A percentile compares a stretch with the other conserved stretches of the same genome.
phyloP scores from a whole-genome alignment of 1,139 yeast species.

The Scheffersomyces insectosa region DNA sequence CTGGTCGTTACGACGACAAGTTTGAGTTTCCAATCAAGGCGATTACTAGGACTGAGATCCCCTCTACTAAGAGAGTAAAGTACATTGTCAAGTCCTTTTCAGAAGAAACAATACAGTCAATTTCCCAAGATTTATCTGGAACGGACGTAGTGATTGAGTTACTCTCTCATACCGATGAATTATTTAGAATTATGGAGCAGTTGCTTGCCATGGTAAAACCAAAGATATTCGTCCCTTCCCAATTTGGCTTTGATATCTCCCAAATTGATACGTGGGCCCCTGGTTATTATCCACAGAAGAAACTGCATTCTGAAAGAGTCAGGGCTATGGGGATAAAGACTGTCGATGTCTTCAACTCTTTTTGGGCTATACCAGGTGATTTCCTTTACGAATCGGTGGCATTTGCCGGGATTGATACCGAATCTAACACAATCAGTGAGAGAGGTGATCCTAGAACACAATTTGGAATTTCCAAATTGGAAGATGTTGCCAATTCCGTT shows the following conservation, averaged over 20 bases:
- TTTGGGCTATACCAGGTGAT: conserved; percentile 43
- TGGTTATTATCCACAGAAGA: conserved; percentile 35
- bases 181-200: conserved; percentile 37
- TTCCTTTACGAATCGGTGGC: conserved; percentile 32
- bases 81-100: conserved; percentile 31
- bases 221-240: conserved; percentile 58
- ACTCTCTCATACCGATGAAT: conserved; percentile 22
- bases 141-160: conserved; percentile 52
- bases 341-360: conserved; percentile 43
- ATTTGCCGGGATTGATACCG: conserved; percentile 36
- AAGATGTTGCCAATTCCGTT: conserved; percentile 44
- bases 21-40: conserved; percentile 44
- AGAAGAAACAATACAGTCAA: conserved; percentile 24
- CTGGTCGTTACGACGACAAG: conserved; percentile 39
- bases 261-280: conserved; percentile 24
- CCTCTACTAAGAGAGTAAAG: conserved; percentile 33
- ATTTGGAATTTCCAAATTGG: conserved; percentile 22
- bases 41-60: background rate
- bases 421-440: conserved; percentile 32
- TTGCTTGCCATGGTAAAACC: conserved; percentile 41
- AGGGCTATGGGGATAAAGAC: conserved; percentile 48
- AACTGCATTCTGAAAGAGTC: conserved; percentile 35
- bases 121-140: conserved; percentile 39
- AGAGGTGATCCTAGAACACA: conserved; percentile 38
- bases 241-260: conserved; percentile 49